These are phyloP conservation scores for Spatholobus suberectus DNA, from an alignment of 306 rosid species.

Conservation along the genomic window DNA sequence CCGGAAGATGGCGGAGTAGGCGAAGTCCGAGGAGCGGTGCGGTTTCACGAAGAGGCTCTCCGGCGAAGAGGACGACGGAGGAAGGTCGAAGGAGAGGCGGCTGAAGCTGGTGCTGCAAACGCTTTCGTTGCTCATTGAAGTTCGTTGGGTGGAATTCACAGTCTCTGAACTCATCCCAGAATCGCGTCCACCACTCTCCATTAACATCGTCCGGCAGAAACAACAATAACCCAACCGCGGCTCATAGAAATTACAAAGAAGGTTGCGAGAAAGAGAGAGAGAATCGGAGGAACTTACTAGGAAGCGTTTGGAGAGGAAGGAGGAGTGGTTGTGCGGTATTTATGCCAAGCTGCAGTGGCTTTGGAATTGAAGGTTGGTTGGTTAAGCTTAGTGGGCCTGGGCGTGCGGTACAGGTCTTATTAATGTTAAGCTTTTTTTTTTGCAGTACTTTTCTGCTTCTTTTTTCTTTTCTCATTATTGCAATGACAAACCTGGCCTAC, in stretches of 20 bases:
- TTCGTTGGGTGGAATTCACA: constrained; percentile 60
- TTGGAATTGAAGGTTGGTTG: no score
- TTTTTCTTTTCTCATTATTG: background rate
- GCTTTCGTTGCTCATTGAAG: constrained; percentile 88
- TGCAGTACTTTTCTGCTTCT: background rate
- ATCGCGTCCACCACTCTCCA: constrained; percentile 57
- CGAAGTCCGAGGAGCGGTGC: constrained; percentile 91
- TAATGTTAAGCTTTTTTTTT: background rate
- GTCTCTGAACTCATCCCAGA: constrained; percentile 68
- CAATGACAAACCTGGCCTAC: background rate
- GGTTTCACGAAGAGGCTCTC: constrained; percentile 72
- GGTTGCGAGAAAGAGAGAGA: constrained; percentile 20
- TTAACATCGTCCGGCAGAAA: constrained; percentile 65
- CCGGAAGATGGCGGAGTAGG: constrained; percentile 80
- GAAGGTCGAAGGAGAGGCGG: constrained; percentile 87
- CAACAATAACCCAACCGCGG: no score
- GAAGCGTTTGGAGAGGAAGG: constrained; percentile 15
- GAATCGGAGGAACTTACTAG: no score
- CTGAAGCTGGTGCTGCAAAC: constrained; percentile 84
- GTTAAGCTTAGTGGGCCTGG: background rate
- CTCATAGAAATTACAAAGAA: constrained; percentile 19
- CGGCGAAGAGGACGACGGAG: constrained; percentile 44
- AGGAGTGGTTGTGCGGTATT: constrained; percentile 68
- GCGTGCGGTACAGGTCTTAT: constrained; percentile 16
- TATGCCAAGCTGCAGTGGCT: constrained; percentile 42